Evolutionary conservation across 106 monocot genomes (phyloP).

Genomic region (Dendrobium nobile): DNA sequence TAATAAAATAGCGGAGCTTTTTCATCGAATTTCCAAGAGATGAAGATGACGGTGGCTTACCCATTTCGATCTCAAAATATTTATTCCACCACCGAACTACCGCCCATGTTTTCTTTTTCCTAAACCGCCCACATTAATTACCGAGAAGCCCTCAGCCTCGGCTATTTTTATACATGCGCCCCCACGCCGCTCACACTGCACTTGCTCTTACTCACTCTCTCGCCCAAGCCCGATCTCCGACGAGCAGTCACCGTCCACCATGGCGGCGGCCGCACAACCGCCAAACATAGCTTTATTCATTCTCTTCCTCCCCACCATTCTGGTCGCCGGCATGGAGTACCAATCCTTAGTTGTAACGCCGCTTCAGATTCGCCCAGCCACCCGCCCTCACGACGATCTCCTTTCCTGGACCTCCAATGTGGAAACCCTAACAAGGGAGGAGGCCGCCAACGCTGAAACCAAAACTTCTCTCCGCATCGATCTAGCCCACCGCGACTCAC

Average conservation of each 20-base stretch:
- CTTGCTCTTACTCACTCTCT: neutral
- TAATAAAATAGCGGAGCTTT: too few relatives aligned
- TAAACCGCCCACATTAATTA: too few relatives aligned
- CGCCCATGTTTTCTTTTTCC: too few relatives aligned
- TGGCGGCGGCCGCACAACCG: neutral
- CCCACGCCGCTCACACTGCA: neutral
- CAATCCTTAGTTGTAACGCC: slow-evolving; percentile 11
- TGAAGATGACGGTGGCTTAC: too few relatives aligned
- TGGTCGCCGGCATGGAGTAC: slow-evolving; percentile 1
- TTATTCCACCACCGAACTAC: too few relatives aligned
- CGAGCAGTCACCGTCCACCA: neutral
- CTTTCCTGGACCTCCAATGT: slow-evolving; percentile 7
- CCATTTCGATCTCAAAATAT: too few relatives aligned
- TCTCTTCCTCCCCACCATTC: slow-evolving; percentile 19
- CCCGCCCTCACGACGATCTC: slow-evolving; percentile 5
- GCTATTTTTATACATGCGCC: too few relatives aligned
- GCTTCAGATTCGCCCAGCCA: slow-evolving; percentile 1
- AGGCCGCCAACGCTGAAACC: neutral
- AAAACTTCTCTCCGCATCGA: slow-evolving; percentile 19
- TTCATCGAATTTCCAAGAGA: too few relatives aligned
- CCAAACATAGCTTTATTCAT: neutral
- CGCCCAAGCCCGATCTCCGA: neutral
- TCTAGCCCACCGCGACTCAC: slow-evolving; percentile 38
- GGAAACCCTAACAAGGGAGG: neutral
- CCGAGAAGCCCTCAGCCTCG: too few relatives aligned